A percentile compares a stretch with the other conserved stretches of the same genome.
Evolutionary conservation across 1,284 basidiomycete genomes (phyloP).

Genomic region (Trichosporon faecale): DNA sequence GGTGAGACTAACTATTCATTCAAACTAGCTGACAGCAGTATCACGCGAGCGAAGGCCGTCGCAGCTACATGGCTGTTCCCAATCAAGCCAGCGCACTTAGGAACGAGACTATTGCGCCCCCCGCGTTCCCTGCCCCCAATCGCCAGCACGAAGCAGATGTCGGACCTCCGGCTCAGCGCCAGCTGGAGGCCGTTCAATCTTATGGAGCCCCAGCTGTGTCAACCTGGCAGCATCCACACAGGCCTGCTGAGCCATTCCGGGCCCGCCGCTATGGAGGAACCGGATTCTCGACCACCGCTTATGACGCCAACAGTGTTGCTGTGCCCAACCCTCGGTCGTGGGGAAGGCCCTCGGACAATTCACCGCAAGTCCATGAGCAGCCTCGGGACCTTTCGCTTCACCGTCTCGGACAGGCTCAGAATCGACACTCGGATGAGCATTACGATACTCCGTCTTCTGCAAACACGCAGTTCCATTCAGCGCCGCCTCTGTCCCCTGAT

Average conservation of each 20-base stretch:
- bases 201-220: background rate
- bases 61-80: background rate
- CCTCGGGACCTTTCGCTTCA: background rate
- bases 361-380: background rate
- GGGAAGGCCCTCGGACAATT: background rate
- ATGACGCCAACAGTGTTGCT: slow-evolving; percentile 7
- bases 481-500: no score
- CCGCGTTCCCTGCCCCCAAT: no score
- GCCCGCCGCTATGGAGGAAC: background rate
- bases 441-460: background rate
- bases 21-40: background rate
- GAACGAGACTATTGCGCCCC: background rate
- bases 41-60: background rate
- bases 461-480: no score
- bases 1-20: background rate
- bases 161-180: background rate
- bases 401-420: background rate
- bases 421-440: background rate
- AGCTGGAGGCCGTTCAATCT: background rate
- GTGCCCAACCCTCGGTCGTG: slow-evolving; percentile 13
- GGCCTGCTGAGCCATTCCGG: background rate
- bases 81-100: background rate
- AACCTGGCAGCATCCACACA: background rate
- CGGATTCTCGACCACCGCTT: background rate
- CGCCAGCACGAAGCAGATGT: background rate